phyloP scores from a whole-genome alignment of 1,284 basidiomycete genomes.

The Xerocomus minutiporus region DNA sequence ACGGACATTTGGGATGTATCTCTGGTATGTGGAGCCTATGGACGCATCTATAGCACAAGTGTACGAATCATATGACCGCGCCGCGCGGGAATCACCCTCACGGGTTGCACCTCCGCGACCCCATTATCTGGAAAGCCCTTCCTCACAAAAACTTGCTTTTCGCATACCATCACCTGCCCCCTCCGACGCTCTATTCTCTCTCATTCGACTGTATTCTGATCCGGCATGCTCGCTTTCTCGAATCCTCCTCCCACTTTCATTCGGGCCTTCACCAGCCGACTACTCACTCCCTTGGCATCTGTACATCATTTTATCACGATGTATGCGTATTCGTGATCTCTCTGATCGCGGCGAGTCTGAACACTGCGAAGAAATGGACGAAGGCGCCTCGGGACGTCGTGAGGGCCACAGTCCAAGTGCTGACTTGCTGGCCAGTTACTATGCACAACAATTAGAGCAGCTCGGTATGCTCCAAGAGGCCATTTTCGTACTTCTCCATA shows the following conservation, averaged over 20 bases:
- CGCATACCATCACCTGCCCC: constrained; percentile 30
- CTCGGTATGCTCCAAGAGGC: constrained; percentile 82
- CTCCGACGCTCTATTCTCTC: constrained; percentile 75
- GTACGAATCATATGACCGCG: constrained; percentile 63
- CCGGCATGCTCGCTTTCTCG: constrained; percentile 61
- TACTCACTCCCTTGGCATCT: constrained; percentile 90
- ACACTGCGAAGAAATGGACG: constrained; percentile 34
- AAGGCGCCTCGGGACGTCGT: constrained; percentile 42
- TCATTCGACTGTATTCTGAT: constrained; percentile 78
- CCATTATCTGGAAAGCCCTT: constrained; percentile 53
- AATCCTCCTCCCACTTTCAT: constrained; percentile 65
- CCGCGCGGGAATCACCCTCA: constrained; percentile 41
- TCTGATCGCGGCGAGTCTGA: constrained; percentile 64
- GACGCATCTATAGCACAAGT: constrained; percentile 71
- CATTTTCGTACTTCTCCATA: constrained; percentile 84
- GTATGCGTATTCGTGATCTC: constrained; percentile 81
- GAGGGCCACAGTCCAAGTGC: constrained; percentile 80
- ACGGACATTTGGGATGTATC: constrained; percentile 82
- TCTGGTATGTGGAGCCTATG: constrained; percentile 85
- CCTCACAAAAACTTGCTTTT: constrained; percentile 33
- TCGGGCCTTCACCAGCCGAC: constrained; percentile 73
- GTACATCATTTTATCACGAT: constrained; percentile 82
- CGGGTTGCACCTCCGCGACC: constrained; percentile 64
- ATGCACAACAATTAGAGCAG: constrained; percentile 84
- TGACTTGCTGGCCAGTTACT: constrained; percentile 77